phyloP scores from a whole-genome alignment of 2,329 filamentous ascomycete species.

The Stemphylium vesicarium region DNA sequence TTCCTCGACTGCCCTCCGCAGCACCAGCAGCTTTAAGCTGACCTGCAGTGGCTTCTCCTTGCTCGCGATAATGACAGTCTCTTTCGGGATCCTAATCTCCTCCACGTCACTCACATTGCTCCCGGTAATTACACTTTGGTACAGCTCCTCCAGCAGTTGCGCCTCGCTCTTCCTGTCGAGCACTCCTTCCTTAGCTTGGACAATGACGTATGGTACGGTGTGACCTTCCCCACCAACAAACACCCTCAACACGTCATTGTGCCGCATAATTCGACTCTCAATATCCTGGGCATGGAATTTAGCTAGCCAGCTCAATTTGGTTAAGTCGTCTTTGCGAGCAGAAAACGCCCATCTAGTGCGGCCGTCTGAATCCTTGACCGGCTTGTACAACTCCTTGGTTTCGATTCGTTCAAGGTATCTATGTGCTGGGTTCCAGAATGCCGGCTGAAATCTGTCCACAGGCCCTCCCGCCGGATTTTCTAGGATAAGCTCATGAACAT shows the following conservation, averaged over 20 bases:
- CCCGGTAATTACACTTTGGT: conserved; percentile 4
- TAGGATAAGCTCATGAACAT: too few relatives aligned
- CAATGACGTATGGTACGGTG: conserved; percentile 22
- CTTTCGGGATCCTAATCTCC: conserved; percentile 20
- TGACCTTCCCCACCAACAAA: too few relatives aligned
- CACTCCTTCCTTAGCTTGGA: conserved; percentile 20
- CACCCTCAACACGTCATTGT: too few relatives aligned
- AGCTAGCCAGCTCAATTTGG: too few relatives aligned
- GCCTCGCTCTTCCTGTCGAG: conserved; percentile 11
- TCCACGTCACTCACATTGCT: conserved; percentile 1
- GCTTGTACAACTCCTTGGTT: too few relatives aligned
- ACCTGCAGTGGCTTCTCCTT: conserved; percentile 21
- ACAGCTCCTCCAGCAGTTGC: conserved; percentile 17
- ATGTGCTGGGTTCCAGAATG: conserved; percentile 33
- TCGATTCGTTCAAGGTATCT: conserved; percentile 38
- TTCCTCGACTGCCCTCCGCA: conserved; percentile 24
- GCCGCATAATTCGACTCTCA: too few relatives aligned
- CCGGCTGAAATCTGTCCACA: background rate
- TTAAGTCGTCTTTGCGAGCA: too few relatives aligned
- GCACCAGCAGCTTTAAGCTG: conserved; percentile 19
- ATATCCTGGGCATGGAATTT: too few relatives aligned
- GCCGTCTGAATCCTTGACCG: too few relatives aligned
- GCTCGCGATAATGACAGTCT: conserved; percentile 20
- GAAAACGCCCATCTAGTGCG: too few relatives aligned
- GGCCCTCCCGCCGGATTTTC: too few relatives aligned